Base-by-base conservation (phyloP, 2,329 filamentous ascomycete species). In the Lithohypha guttulata region DNA sequence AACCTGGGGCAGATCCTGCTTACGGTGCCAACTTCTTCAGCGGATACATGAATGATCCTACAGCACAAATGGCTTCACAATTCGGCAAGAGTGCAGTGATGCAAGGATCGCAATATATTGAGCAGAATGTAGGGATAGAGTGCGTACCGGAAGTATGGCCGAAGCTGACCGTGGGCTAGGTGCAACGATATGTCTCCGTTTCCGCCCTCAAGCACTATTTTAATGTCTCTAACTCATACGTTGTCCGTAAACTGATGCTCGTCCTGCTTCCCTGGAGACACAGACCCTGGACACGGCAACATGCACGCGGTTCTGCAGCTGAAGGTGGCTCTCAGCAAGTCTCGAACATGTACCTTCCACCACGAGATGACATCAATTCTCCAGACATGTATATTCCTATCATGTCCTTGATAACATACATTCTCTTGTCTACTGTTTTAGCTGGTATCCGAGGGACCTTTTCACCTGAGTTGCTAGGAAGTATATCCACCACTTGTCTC, bases 341-440 rank as follows among this genome's bases (percentile, higher is more conserved):
- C 48, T 64, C 60, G 20, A 67, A 64, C 41, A 65, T 63, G 56
- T 98, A 91, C 62, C 73, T 95, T 6, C 85, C 91, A 4, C 91
- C 91, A 2, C 75, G 91, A 48, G 89, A 98, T 60, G 91, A 98
- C 57, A 71, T 96, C 61, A 98, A 98, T 64, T 93, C 85, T 49
- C 91, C 93, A 11, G 91, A 98, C 64, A 96, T 98, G 87, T 98
- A 98, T 66, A 98, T 98, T 53, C 87, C 87, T 43, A 81, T 93
- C 55, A 98, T 98, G 91, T 89, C 91, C 1, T 70, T 98, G 38
- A 86, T 96, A 32, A 98, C 91, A 17, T 98, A 98, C 62, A 93
- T 98, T 49, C 79, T 98, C 22, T 74, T 98, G 8, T 93, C 84
- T 4, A 91, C 89, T 1, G 71, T 96, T 28, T 71, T 98, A 40